Conservation (phyloP, 2,329 filamentous ascomycete species). For the Cryphonectria nitschkei region DNA sequence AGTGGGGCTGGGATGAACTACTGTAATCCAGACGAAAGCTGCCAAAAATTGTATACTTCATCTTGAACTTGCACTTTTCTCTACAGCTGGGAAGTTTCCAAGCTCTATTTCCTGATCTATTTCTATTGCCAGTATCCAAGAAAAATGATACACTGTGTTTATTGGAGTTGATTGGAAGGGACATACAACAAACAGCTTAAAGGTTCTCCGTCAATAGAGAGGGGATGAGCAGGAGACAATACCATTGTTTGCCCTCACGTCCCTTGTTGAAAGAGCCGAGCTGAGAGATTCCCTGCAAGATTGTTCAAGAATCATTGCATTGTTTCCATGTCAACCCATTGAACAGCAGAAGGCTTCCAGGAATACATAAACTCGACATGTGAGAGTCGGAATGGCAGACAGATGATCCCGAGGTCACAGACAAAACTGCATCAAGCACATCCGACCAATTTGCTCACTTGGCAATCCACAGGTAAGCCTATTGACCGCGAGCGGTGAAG, state of each 20-base stretch:
- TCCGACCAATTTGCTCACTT: background rate
- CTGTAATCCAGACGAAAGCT: too few relatives aligned
- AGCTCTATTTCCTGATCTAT: too few relatives aligned
- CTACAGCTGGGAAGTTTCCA: too few relatives aligned
- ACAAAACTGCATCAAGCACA: background rate
- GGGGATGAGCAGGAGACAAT: background rate
- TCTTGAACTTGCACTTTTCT: background rate
- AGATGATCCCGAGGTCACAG: background rate
- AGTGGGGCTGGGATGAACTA: constrained; percentile 4
- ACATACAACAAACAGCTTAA: too few relatives aligned
- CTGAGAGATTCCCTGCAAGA: background rate
- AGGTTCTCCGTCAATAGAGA: too few relatives aligned
- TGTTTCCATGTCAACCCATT: background rate
- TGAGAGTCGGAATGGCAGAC: background rate
- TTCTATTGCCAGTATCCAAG: too few relatives aligned
- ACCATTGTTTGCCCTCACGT: background rate
- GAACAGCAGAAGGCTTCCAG: background rate
- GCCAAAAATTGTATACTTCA: background rate
- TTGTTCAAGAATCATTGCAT: background rate
- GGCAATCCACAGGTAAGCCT: background rate
- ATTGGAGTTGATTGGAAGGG: too few relatives aligned
- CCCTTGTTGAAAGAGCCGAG: background rate
- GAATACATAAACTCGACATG: background rate
- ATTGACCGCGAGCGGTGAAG: background rate
- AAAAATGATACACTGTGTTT: too few relatives aligned